Percentiles rank a stretch among this genome's conserved stretches.
Evolutionary conservation across 306 rosid genomes (phyloP).

Genomic region (Cyamopsis tetragonoloba): DNA sequence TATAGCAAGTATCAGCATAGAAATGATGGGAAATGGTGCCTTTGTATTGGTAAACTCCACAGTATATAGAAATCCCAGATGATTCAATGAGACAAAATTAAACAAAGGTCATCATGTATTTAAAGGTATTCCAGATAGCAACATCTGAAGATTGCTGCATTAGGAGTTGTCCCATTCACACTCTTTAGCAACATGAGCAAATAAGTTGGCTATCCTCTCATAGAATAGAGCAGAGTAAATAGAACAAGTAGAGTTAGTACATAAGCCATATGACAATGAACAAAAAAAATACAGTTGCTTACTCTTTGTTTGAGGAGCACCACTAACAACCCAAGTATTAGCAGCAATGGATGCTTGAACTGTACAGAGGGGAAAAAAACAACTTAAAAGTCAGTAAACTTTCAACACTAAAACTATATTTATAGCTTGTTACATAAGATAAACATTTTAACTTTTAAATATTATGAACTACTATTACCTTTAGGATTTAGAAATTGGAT

Average conservation of each 20-base stretch:
- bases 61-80: background rate
- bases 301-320: constrained; percentile 96
- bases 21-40: background rate
- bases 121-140: background rate
- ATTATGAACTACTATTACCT: constrained; percentile 38
- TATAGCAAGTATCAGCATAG: background rate
- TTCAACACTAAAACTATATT: background rate
- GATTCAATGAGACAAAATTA: background rate
- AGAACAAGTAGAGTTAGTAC: background rate
- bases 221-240: background rate
- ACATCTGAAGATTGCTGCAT: too few relatives aligned
- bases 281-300: constrained; percentile 12
- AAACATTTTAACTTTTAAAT: background rate
- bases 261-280: background rate
- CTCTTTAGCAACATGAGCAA: background rate
- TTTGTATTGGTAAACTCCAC: background rate
- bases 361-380: constrained; percentile 44
- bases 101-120: background rate
- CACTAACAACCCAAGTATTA: constrained; percentile 98
- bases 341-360: constrained; percentile 99
- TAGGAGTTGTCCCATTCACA: background rate
- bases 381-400: background rate
- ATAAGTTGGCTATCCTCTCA: background rate
- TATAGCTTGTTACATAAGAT: background rate
- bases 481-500: constrained; percentile 90